Base-by-base conservation (phyloP, 257 asterid genomes). In the Nicotiana benthamiana region DNA sequence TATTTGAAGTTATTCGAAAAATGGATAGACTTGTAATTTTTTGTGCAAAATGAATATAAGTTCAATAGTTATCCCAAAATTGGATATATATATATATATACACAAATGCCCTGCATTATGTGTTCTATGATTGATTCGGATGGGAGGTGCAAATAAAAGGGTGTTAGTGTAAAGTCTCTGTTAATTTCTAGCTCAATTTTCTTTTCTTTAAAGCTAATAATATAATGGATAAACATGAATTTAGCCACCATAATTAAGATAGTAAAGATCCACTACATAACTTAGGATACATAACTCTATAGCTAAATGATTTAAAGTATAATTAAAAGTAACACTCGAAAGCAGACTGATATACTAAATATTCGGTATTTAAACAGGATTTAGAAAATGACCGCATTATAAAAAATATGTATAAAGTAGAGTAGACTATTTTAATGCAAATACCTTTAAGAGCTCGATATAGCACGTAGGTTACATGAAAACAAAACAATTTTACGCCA, bases 341-440 rank as follows among this genome's bases (percentile, higher is more conserved):
- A 0, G 36, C 36, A 32, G 8, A 0, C 8, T 1, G 36, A 6
- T 32, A 0, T 5, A 32, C 1, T 32, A 32, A 32, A 1, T 32
- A 32, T 32, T 32, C 0, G 0, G 1, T 32, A 32, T 32, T 32
- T 32, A 32, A 5, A 6, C 1, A 32, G 0, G 7, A 0, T 32
- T 0, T 0, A 0, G 0, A 8, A 0, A 32, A 32, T 5, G 10
- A 0, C 0, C 2, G 10, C 10, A 6, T 7, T 2, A 1, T 36
- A 36, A 36, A 1, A n/a, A 6, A 36, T 30, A 30, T 30, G 7
- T 36, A 36, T 36, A 0, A 36, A 0, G 2, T 36, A 36, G 0
- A n/a, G 7, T 36, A 7, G 8, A 1, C 10, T 36, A 36, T 7
- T 36, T 36, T 36, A 36, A 36, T n/a, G n/a, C n/a, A n/a, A n/a